Conservation (phyloP, 805 yeast genomes). For the Metschnikowia amazonensis region DNA sequence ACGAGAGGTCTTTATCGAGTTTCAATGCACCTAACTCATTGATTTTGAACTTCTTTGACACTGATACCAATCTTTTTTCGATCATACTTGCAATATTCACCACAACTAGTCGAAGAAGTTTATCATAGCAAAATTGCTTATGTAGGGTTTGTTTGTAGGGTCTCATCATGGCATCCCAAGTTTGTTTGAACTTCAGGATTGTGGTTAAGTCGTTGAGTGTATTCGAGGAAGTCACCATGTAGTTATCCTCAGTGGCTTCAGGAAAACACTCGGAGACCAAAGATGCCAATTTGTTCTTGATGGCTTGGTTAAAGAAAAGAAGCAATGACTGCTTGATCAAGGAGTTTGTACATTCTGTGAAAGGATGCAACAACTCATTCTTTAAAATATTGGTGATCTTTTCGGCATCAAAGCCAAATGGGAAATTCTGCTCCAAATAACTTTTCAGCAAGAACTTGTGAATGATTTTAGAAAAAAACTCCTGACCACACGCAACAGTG, state of each 20-base stretch:
- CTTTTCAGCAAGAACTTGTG: slow-evolving; percentile 33
- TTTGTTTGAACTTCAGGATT: slow-evolving; percentile 48
- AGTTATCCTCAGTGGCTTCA: slow-evolving; percentile 31
- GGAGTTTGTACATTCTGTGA: slow-evolving; percentile 26
- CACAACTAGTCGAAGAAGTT: slow-evolving; percentile 49
- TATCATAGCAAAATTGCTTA: slow-evolving; percentile 44
- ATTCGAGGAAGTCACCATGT: slow-evolving; percentile 27
- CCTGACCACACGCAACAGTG: slow-evolving; percentile 61
- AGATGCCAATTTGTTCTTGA: slow-evolving; percentile 41
- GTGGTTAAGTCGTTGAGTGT: slow-evolving; percentile 31
- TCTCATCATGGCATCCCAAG: slow-evolving; percentile 60
- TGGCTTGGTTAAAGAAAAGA: slow-evolving; percentile 46
- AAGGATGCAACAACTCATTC: slow-evolving; percentile 33
- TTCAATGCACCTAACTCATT: slow-evolving; percentile 82
- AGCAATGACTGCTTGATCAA: slow-evolving; percentile 36
- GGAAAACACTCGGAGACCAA: slow-evolving; percentile 43
- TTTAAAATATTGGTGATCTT: slow-evolving; percentile 29
- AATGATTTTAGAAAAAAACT: slow-evolving; percentile 53
- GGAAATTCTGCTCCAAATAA: slow-evolving; percentile 25
- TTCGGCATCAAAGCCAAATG: slow-evolving; percentile 36
- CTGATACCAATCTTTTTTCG: slow-evolving; percentile 55
- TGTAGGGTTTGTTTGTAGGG: slow-evolving; percentile 65
- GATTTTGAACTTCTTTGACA: slow-evolving; percentile 54
- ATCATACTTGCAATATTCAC: slow-evolving; percentile 26
- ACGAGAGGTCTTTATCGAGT: slow-evolving; percentile 76